A percentile compares a stretch with the other conserved stretches of the same genome.
Conservation (phyloP, 805 yeast genomes). For the Nakazawaea laoshanensis region DNA sequence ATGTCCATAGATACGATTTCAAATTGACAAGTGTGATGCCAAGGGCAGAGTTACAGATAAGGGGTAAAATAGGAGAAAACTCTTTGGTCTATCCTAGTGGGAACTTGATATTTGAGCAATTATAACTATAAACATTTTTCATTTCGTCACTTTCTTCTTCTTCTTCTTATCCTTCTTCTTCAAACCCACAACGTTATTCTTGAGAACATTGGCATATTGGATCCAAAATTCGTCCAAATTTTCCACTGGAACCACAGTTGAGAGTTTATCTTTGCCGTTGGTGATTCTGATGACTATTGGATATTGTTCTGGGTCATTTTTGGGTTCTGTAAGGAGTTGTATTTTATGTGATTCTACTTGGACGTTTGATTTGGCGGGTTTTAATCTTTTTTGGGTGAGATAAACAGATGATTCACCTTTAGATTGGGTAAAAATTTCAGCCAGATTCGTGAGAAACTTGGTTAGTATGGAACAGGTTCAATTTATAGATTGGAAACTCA, state of each 20-base stretch:
- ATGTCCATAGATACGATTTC: slow-evolving; percentile 28
- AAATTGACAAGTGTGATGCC: slow-evolving; percentile 50
- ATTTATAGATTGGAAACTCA: not conserved
- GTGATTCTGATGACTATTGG: slow-evolving; percentile 11
- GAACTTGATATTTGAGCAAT: slow-evolving; percentile 9
- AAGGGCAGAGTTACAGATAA: slow-evolving; percentile 28
- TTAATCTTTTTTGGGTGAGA: slow-evolving; percentile 49
- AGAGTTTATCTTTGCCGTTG: slow-evolving; percentile 54
- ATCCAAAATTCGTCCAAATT: slow-evolving; percentile 69
- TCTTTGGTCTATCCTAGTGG: slow-evolving; percentile 40
- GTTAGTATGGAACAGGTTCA: not conserved
- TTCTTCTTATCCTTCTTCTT: slow-evolving; percentile 77
- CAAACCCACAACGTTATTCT: slow-evolving; percentile 66
- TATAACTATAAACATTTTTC: slow-evolving; percentile 13
- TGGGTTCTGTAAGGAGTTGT: slow-evolving; percentile 5
- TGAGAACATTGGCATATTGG: slow-evolving; percentile 61
- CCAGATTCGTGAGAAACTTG: slow-evolving; percentile 6
- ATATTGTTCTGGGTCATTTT: slow-evolving; percentile 4
- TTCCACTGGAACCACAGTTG: slow-evolving; percentile 62
- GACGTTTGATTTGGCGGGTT: slow-evolving; percentile 14
- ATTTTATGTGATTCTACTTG: slow-evolving; percentile 13
- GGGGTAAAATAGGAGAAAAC: slow-evolving; percentile 29
- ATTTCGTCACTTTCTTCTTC: slow-evolving; percentile 41
- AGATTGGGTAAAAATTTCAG: slow-evolving; percentile 3
- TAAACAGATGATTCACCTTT: slow-evolving; percentile 38